A percentile compares a stretch with the other conserved stretches of the same genome.
phyloP scores from a whole-genome alignment of 2,329 filamentous ascomycete species.

The Simplicillium sp. region DNA sequence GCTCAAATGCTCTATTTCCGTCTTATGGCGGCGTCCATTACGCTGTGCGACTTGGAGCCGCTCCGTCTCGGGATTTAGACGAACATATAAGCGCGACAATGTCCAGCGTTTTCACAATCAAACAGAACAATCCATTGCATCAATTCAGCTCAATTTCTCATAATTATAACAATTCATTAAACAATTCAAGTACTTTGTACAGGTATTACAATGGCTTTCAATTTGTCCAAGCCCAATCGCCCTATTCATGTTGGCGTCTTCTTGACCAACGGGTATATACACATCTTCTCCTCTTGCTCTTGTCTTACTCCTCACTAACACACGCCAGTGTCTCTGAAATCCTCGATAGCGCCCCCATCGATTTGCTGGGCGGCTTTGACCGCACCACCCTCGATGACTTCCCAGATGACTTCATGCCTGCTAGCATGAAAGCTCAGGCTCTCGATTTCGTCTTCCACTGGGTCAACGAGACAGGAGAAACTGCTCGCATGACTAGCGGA shows the following conservation, averaged over 20 bases:
- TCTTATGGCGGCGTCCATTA: too few species aligned
- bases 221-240: constrained; percentile 14
- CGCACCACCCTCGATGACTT: constrained; percentile 10
- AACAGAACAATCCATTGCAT: too few species aligned
- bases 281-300: too few species aligned
- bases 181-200: too few species aligned
- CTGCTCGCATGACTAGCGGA: constrained; percentile 15
- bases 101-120: too few species aligned
- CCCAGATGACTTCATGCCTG: constrained; percentile 8
- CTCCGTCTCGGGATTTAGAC: too few species aligned
- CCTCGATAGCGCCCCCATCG: constrained; percentile 24
- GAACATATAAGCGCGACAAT: too few species aligned
- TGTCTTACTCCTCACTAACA: background rate
- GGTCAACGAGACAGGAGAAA: constrained; percentile 17
- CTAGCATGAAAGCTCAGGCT: constrained; percentile 10
- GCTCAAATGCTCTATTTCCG: too few species aligned
- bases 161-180: too few species aligned
- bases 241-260: constrained; percentile 19
- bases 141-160: too few species aligned
- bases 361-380: constrained; percentile 14
- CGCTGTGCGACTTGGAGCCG: too few species aligned
- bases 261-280: constrained; percentile 15
- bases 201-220: constrained; percentile 4
- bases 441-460: constrained; percentile 22
- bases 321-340: constrained; percentile 19